Evolutionary conservation across 768 basidiomycete species (phyloP), one percentile per base, ranked within the genome.

Genomic region (Tulasnella sp.): DNA sequence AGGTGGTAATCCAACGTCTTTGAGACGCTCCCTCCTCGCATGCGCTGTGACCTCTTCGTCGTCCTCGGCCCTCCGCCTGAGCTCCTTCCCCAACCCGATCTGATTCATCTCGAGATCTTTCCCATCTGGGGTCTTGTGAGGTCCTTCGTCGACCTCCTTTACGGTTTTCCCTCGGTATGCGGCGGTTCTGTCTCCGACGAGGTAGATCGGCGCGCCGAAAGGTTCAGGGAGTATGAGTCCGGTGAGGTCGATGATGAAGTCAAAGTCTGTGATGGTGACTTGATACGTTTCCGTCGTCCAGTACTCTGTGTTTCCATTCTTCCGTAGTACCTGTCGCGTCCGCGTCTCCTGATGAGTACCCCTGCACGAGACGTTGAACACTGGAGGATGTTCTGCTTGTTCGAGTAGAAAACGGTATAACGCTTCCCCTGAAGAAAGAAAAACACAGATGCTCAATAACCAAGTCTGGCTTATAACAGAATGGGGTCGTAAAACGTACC

Each of bases 351-450:
- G 62, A 65, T 86, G 85, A 0, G 76, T 75, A 8, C 86, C 85
- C 15, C 70, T 70, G 62, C 77, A 76, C 44, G 75, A 77, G 3
- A 85, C 67, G 34, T 71, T 68, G 61, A 78, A 72, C 19, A 60
- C 69, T 3, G 83, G 84, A 1, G 71, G 73, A 2, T 65, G 69
- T 30, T 65, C 68, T 1, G 82, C 75, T 54, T 84, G 80, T 4
- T 75, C 74, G 23, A 86, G 77, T 15, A 90, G 71, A 69, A 87
- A 90, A 60, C 85, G 80, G 68, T 85, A 87, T 21, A 88, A 75
- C 0, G 83, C 82, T 66, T 85, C 84, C 45, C 84, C 84, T 84
- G 5, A 54, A 56, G n/a, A 63, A 53, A 54, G n/a, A 64, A 55
- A 5, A 51, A 41, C 5, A 52, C 5, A 49, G 32, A 19, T n/a